phyloP scores from a whole-genome alignment of 2,329 filamentous ascomycete species.

The Aspergillus arachidicola region DNA sequence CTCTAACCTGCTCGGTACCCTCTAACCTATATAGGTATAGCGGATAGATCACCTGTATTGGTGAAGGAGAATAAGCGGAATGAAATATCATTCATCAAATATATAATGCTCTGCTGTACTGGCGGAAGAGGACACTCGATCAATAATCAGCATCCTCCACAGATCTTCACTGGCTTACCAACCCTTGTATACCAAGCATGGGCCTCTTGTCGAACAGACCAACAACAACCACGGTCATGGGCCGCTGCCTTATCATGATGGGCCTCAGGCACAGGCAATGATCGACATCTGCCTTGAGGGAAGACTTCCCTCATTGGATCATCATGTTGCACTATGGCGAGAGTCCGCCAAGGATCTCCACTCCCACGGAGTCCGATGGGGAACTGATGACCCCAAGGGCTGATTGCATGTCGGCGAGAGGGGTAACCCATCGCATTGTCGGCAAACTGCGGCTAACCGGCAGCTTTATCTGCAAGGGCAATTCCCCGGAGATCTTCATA shows the following conservation, averaged over 20 bases:
- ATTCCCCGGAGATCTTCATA: background rate
- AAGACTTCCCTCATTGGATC: background rate
- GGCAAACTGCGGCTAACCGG: background rate
- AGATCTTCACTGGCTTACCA: too few relatives aligned
- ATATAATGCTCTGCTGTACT: too few relatives aligned
- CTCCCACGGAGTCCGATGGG: background rate
- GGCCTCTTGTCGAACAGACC: too few relatives aligned
- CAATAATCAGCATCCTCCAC: too few relatives aligned
- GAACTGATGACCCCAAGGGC: too few relatives aligned
- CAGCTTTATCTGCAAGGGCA: background rate
- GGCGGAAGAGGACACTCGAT: too few relatives aligned
- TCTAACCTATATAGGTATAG: too few relatives aligned
- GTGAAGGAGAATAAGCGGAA: too few relatives aligned
- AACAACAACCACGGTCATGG: background rate
- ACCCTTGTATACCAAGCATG: too few relatives aligned
- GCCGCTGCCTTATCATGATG: background rate
- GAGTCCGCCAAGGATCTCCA: background rate
- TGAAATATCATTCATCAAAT: too few relatives aligned
- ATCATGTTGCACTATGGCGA: background rate
- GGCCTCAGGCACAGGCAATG: background rate
- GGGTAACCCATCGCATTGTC: background rate
- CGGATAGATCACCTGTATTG: too few relatives aligned
- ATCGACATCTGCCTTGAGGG: background rate
- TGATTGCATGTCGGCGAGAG: background rate
- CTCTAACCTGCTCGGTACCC: accelerated